These are phyloP conservation scores for Erysiphe pulchra DNA, from an alignment of 2,329 filamentous ascomycete species.

Conservation along the genomic window DNA sequence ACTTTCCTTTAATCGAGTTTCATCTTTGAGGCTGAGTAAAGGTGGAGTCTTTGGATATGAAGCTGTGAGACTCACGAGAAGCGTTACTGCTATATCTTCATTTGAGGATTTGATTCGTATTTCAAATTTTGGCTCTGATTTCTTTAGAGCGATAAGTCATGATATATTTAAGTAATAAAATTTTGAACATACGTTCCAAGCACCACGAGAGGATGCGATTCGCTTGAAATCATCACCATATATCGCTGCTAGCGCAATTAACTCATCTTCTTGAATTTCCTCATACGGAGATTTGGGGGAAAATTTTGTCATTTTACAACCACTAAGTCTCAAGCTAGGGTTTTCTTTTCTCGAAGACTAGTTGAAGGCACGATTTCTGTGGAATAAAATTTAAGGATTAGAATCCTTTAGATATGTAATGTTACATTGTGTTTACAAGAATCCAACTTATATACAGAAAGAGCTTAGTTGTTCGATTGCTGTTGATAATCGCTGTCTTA, in stretches of 20 bases:
- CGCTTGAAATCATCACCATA: slow-evolving; percentile 72
- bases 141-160: slow-evolving; percentile 19
- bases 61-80: slow-evolving; percentile 63
- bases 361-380: slow-evolving; percentile 10
- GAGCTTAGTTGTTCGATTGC: too few relatives aligned
- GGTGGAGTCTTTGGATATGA: slow-evolving; percentile 77
- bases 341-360: slow-evolving; percentile 14
- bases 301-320: too few relatives aligned
- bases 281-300: slow-evolving; percentile 37
- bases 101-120: slow-evolving; percentile 53
- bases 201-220: slow-evolving; percentile 39
- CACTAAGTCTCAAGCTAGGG: slow-evolving; percentile 4
- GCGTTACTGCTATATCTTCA: slow-evolving; percentile 39
- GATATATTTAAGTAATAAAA: too few relatives aligned
- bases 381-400: too few relatives aligned
- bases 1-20: slow-evolving; percentile 38
- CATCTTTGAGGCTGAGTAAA: slow-evolving; percentile 39
- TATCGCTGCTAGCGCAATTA: slow-evolving; percentile 64
- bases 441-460: too few relatives aligned
- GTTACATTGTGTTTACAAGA: too few relatives aligned
- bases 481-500: too few relatives aligned
- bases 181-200: slow-evolving; percentile 48
- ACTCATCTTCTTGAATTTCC: slow-evolving; percentile 68
- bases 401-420: too few relatives aligned
- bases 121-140: slow-evolving; percentile 62